Conservation (phyloP, 768 basidiomycete genomes). For the Leucosporidium scottii region DNA sequence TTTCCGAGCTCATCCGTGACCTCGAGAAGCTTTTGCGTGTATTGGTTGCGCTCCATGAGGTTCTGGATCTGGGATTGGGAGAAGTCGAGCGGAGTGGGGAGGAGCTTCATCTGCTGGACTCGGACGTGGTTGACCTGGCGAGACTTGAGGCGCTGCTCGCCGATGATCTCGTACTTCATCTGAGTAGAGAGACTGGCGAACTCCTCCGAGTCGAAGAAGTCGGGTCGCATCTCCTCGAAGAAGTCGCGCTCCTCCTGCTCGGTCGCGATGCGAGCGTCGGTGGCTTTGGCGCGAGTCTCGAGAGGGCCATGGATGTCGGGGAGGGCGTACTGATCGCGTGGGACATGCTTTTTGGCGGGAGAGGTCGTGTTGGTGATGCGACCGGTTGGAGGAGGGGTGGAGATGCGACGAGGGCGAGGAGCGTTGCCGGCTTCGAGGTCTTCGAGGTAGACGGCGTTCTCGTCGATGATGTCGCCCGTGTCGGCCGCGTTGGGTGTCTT, state of each 20-base stretch:
- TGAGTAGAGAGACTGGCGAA: conserved; percentile 91
- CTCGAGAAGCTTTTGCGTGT: conserved; percentile 85
- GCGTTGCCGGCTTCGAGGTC: conserved; percentile 53
- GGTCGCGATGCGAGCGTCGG: conserved; percentile 89
- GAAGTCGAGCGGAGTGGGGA: conserved; percentile 84
- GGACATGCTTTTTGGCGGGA: conserved; percentile 43
- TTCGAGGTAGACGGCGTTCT: conserved; percentile 78
- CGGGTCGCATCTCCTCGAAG: conserved; percentile 92
- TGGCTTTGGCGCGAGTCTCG: conserved; percentile 59
- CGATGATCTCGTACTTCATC: conserved; percentile 95
- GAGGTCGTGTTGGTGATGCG: conserved; percentile 34
- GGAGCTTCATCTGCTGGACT: conserved; percentile 78
- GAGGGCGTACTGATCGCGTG: conserved; percentile 77
- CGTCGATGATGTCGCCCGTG: conserved; percentile 54
- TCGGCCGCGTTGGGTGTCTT: conserved; percentile 44
- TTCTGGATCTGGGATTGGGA: conserved; percentile 92
- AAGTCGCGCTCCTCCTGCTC: conserved; percentile 88
- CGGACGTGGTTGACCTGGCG: conserved; percentile 89
- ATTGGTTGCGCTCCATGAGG: conserved; percentile 73
- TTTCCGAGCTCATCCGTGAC: conserved; percentile 75
- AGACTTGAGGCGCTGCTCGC: conserved; percentile 87
- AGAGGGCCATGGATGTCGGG: conserved; percentile 63
- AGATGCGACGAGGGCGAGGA: conserved; percentile 48
- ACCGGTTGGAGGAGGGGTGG: conserved; percentile 1
- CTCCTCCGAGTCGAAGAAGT: conserved; percentile 81